Base-by-base conservation (phyloP, 2,329 filamentous ascomycete species). In the Fusarium brevicatenulatum region DNA sequence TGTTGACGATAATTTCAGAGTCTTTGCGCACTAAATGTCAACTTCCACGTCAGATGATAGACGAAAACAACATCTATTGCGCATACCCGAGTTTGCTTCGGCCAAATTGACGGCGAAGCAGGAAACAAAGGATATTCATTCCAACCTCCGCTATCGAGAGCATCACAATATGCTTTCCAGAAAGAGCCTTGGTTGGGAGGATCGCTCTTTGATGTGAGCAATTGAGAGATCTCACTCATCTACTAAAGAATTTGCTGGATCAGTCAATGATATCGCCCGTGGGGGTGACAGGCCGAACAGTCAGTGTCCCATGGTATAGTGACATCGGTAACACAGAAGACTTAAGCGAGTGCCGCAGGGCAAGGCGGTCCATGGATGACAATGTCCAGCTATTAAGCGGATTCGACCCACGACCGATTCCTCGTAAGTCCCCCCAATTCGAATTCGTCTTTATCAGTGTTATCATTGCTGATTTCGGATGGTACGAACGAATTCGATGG, bases 181-280 rank as follows among this genome's bases (percentile, higher is more conserved):
- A n/a, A 49, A 1, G 3, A 12, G 9, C 21, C 9, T 32, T 1
- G 7, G 0, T 12, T 1, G 13, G 11, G 9, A 23, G 7, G 7
- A 9, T 9, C 0, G 21, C 7, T 25, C 4, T 44, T 44, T 9
- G 0, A 19, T 13, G 3, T 1, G 0, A 4, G 1, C 4, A 13
- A 21, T 3, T 7, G 23, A 28, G 11, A 5, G 1, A 9, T 19
- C 11, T 46, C 5, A 9, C 8, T 9, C 4, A 11, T 25, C 0
- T 43, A 5, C 15, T 16, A 19, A 18, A 13, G 10, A 9, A 4
- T 28, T 19, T 9, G 11, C 13, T 19, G 8, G 4, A 0, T 13
- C 7, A 19, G 13, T 19, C 16, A 19, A 25, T 25, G 3, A 19
- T 25, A 12, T 19, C 10, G 10, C 10, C 10, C n/a, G n/a, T n/a